phyloP scores from a whole-genome alignment of 192 early-diverging fungal species.

The Coemansia asiatica region DNA sequence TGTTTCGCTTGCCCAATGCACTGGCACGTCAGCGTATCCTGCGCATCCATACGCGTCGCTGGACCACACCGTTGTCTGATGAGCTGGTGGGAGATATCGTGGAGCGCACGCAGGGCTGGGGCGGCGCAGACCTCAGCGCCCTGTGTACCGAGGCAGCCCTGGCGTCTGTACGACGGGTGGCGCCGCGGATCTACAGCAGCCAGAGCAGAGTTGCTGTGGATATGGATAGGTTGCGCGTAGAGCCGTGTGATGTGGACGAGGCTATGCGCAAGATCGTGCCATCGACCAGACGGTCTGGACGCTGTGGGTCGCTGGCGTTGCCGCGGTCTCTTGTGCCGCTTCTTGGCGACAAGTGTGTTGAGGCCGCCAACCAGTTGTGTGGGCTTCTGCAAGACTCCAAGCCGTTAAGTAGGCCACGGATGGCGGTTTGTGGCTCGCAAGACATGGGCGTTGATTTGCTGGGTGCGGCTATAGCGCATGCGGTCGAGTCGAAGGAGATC shows the following conservation, averaged over 20 bases:
- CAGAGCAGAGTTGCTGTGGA: background rate
- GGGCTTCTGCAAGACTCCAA: background rate
- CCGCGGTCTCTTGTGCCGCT: background rate
- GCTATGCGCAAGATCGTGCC: constrained; percentile 28
- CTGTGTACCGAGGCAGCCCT: constrained; percentile 73
- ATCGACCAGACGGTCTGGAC: constrained; percentile 4
- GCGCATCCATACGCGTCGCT: constrained; percentile 58
- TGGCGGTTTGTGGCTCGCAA: constrained; percentile 59
- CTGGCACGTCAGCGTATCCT: constrained; percentile 66
- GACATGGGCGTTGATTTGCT: constrained; percentile 64
- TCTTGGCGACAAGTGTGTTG: background rate
- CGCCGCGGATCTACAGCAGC: constrained; percentile 69
- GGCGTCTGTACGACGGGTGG: constrained; percentile 63
- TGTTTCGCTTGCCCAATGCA: constrained; percentile 71
- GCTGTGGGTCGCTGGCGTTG: constrained; percentile 5
- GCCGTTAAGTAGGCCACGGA: constrained; percentile 57
- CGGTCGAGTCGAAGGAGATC: constrained; percentile 61
- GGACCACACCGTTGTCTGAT: constrained; percentile 56
- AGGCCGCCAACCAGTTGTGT: background rate
- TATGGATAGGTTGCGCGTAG: background rate
- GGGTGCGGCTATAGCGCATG: constrained; percentile 57
- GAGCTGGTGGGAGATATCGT: constrained; percentile 57
- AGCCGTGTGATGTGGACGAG: constrained; percentile 58
- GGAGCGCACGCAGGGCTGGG: constrained; percentile 61
- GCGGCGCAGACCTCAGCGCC: constrained; percentile 69